Conservation (phyloP, 2,329 filamentous ascomycete genomes). For the Beauveria pseudobassiana region DNA sequence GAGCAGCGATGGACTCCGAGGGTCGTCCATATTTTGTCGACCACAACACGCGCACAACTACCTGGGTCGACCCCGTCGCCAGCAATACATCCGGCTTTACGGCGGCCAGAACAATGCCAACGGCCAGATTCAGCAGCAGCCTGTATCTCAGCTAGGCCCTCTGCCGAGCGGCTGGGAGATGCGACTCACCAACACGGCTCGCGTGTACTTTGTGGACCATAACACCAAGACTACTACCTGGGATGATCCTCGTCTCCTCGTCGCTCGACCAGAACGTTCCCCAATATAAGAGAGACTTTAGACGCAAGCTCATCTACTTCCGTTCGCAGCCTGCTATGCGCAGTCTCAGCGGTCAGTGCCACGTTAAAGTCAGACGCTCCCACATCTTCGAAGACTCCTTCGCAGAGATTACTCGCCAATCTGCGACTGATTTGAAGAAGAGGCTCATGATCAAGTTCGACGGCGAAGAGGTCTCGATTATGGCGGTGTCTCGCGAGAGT, state of each 20-base stretch:
- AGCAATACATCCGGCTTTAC: constrained; percentile 99
- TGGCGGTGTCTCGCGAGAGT: constrained; percentile 93
- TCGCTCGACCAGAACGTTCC: constrained; percentile 97
- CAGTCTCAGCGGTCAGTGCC: constrained; percentile 92
- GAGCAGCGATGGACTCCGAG: constrained; percentile 92
- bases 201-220: constrained; percentile 98
- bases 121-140: constrained; percentile 90
- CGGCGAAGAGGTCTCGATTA: constrained; percentile 95
- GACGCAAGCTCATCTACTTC: constrained; percentile 98
- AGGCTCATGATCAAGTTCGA: constrained; percentile 99
- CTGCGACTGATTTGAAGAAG: constrained; percentile 93
- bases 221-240: constrained; percentile 99
- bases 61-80: constrained; percentile 93
- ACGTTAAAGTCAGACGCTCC: constrained; percentile 92
- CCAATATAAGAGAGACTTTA: constrained; percentile 98
- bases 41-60: constrained; percentile 95
- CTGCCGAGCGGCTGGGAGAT: constrained; percentile 98
- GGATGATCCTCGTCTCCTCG: constrained; percentile 89
- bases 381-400: constrained; percentile 99
- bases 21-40: constrained; percentile 95
- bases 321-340: constrained; percentile 92
- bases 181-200: constrained; percentile 94
- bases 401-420: constrained; percentile 95
- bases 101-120: constrained; percentile 76
- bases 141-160: constrained; percentile 91